Conservation (phyloP, 2,329 filamentous ascomycete genomes). For the Keithomyces neogunnii region DNA sequence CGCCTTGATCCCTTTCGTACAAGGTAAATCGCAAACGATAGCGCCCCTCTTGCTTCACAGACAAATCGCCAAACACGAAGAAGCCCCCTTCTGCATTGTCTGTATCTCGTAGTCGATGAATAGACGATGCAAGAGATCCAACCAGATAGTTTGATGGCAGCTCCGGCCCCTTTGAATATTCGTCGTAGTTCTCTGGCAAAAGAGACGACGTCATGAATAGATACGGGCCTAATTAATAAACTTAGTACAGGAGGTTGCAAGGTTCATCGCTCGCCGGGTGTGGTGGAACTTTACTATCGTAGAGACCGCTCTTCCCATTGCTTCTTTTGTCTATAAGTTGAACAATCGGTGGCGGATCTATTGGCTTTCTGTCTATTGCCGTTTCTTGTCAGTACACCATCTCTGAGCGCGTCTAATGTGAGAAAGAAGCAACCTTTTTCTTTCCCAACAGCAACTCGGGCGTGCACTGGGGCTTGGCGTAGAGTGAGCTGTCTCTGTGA, state of each 20-base stretch:
- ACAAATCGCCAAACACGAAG: slow-evolving; percentile 87
- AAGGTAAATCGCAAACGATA: slow-evolving; percentile 71
- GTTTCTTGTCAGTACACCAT: not conserved
- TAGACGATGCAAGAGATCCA: slow-evolving; percentile 70
- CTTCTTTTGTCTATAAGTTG: slow-evolving; percentile 42
- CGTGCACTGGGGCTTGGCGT: slow-evolving; percentile 30
- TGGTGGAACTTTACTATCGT: slow-evolving; percentile 13
- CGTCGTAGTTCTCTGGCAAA: slow-evolving; percentile 31
- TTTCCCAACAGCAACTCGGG: slow-evolving; percentile 61
- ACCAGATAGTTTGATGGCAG: slow-evolving; percentile 44
- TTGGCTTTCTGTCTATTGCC: slow-evolving; percentile 64
- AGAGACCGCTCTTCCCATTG: slow-evolving; percentile 12
- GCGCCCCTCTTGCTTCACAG: slow-evolving; percentile 63
- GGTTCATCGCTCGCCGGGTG: not conserved
- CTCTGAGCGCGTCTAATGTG: not conserved
- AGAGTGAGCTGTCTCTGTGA: slow-evolving; percentile 12
- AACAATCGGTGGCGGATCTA: slow-evolving; percentile 81
- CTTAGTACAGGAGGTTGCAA: not conserved
- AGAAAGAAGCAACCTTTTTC: slow-evolving; percentile 53
- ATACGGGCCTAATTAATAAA: slow-evolving; percentile 30
- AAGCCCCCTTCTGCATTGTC: slow-evolving; percentile 73
- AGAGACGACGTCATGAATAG: slow-evolving; percentile 39
- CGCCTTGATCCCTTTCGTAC: slow-evolving; percentile 37
- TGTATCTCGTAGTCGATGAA: slow-evolving; percentile 73
- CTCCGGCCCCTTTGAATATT: slow-evolving; percentile 23